Conservation (phyloP, 306 rosid species). For the Citrullus amarus region DNA sequence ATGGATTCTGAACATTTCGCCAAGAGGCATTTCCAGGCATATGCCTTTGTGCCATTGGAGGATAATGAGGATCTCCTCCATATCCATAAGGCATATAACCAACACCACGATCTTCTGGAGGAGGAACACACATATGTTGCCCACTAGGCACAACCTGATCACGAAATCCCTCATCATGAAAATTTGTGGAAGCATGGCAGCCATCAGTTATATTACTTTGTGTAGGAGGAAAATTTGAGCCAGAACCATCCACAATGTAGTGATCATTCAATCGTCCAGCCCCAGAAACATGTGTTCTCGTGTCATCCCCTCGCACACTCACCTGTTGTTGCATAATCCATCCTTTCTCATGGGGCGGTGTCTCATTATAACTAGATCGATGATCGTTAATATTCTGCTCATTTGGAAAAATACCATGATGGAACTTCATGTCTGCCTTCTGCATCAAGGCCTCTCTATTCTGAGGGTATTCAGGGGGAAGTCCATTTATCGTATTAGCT, state of each 20-base stretch:
- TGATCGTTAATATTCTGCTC: constrained; percentile 40
- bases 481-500: constrained; percentile 43
- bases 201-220: constrained; percentile 43
- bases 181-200: constrained; percentile 34
- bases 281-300: constrained; percentile 38
- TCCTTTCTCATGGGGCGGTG: constrained; percentile 56
- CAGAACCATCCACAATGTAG: constrained; percentile 49
- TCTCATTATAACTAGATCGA: constrained; percentile 42
- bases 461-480: constrained; percentile 49
- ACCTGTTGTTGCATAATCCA: constrained; percentile 53
- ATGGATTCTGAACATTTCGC: constrained; percentile 49
- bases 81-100: constrained; percentile 40
- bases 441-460: constrained; percentile 38
- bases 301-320: constrained; percentile 46
- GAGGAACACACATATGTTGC: constrained; percentile 37
- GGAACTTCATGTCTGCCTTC: constrained; percentile 64
- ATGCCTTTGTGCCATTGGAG: constrained; percentile 42
- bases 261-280: constrained; percentile 52
- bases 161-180: constrained; percentile 47
- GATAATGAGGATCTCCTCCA: constrained; percentile 55
- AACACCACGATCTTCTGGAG: constrained; percentile 50
- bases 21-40: constrained; percentile 41
- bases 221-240: constrained; percentile 40
- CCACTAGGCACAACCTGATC: constrained; percentile 50
- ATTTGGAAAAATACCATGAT: constrained; percentile 39